Evolutionary conservation across 495 filamentous ascomycete genomes (phyloP).

Genomic region (Penicillium crystallinum): DNA sequence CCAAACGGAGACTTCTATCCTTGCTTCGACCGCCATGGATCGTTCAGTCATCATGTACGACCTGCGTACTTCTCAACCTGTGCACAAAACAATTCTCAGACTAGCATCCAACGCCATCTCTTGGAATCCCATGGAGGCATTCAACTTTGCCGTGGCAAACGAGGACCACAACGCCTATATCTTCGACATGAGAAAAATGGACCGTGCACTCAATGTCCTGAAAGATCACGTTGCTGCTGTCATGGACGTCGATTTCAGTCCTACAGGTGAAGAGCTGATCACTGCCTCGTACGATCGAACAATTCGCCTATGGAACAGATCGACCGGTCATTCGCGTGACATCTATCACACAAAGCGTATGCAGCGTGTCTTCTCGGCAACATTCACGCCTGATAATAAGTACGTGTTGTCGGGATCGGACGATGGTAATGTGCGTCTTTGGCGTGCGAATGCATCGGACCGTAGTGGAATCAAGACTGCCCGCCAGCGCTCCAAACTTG

Average conservation of each 20-base stretch:
- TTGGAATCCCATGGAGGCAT: conserved; percentile 96
- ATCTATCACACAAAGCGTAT: conserved; percentile 97
- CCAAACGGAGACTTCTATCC: conserved; percentile 84
- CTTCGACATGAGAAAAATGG: conserved; percentile 83
- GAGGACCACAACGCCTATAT: conserved; percentile 78
- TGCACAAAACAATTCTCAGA: conserved; percentile 71
- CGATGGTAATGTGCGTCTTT: conserved; percentile 90
- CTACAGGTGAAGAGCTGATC: conserved; percentile 91
- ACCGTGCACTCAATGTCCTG: conserved; percentile 80
- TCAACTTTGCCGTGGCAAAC: conserved; percentile 80
- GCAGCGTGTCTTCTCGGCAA: conserved; percentile 88
- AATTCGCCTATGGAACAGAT: conserved; percentile 73
- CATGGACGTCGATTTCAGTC: conserved; percentile 94
- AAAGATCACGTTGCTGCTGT: conserved; percentile 95
- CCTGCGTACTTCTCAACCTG: conserved; percentile 77
- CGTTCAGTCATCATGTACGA: conserved; percentile 85
- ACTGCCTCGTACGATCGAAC: conserved; percentile 83
- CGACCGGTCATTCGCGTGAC: conserved; percentile 78
- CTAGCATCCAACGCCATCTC: conserved; percentile 78
- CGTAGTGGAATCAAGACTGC: conserved; percentile 81
- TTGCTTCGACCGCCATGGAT: conserved; percentile 79
- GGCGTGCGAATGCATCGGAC: conserved; percentile 83
- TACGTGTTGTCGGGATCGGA: conserved; percentile 84
- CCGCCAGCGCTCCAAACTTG: conserved; percentile 75
- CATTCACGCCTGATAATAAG: conserved; percentile 81